Evolutionary conservation across 805 yeast species (phyloP), one percentile per base, ranked within the genome.

Genomic region (Barnettozyma siamensis): DNA sequence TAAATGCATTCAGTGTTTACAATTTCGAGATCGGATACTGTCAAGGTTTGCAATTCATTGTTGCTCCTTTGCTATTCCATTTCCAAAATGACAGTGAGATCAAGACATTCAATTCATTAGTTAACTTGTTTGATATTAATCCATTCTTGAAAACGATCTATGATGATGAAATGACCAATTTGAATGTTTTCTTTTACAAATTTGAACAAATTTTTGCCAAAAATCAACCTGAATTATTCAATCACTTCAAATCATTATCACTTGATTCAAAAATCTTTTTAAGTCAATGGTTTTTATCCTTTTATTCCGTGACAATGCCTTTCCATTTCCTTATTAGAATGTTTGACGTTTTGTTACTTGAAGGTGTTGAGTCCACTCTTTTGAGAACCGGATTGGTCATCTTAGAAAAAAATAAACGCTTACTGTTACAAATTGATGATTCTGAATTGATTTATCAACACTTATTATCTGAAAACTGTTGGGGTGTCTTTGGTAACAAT

Each of bases 11-110:
- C 50, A 76, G 80, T 37, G 74, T 78, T 47, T 79, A 76, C 53
- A 84, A 79, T 58, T 69, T 70, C 39, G 81, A 78, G 49, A 73
- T 79, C 49, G 86, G 86, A 10, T 79, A 79, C 53, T 79, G 86
- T 55, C 86, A 79, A 56, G 86, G 86, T 7, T 61, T 80, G 16
- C 70, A 80, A 20, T 80, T 80, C 50, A 61, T 79, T 34, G 83
- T 78, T 11, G 83, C 82, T 2, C 77, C 79, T 5, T 60, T 79
- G 30, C 65, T 73, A 44, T 68, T 68, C 51, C 71, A 69, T 42
- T 65, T 65, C 58, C 53, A 53, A 33, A 35, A 39, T 12, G 41
- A 37, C 10, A 44, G 54, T 48, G 67, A 55, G 55, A 59, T 64
- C 50, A 50, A 53, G 37, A 78, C 69, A 15, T 79, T 72, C 59